Conservation (phyloP, 768 basidiomycete genomes). For the Phlebiopsis gigantea region DNA sequence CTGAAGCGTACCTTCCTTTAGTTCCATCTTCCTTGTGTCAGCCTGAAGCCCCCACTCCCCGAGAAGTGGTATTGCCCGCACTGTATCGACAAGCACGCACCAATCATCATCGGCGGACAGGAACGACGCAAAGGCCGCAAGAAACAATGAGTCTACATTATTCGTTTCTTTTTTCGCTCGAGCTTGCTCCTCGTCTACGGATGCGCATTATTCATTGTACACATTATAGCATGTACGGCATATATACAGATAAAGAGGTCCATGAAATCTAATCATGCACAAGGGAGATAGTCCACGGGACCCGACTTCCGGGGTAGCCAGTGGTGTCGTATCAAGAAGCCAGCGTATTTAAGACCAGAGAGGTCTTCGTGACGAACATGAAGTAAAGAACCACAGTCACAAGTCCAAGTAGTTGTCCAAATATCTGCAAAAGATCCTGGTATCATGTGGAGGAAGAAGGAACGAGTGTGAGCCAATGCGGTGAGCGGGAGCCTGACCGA, state of each 20-base stretch:
- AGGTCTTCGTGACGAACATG: neutral
- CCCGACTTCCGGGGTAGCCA: neutral
- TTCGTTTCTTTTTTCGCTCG: neutral
- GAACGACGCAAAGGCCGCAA: constrained; percentile 36
- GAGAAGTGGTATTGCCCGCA: constrained; percentile 56
- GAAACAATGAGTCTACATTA: constrained; percentile 25
- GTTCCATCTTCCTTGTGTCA: constrained; percentile 63
- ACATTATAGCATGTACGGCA: neutral
- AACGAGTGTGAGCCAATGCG: too few relatives aligned
- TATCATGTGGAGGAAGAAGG: too few relatives aligned
- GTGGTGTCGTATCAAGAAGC: neutral
- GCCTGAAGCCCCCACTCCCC: constrained; percentile 49
- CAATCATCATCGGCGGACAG: constrained; percentile 13
- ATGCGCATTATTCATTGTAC: neutral
- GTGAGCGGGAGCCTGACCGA: too few relatives aligned
- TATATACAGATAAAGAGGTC: neutral
- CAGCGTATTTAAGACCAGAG: neutral
- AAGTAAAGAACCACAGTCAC: neutral
- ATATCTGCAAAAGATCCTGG: neutral
- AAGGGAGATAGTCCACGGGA: neutral
- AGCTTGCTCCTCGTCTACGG: neutral
- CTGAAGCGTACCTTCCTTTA: constrained; percentile 19
- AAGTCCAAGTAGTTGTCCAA: neutral
- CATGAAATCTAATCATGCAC: neutral
- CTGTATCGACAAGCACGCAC: constrained; percentile 30